Base-by-base conservation (phyloP, 23 red algal genomes). In the Gracilaria vermiculophylla region DNA sequence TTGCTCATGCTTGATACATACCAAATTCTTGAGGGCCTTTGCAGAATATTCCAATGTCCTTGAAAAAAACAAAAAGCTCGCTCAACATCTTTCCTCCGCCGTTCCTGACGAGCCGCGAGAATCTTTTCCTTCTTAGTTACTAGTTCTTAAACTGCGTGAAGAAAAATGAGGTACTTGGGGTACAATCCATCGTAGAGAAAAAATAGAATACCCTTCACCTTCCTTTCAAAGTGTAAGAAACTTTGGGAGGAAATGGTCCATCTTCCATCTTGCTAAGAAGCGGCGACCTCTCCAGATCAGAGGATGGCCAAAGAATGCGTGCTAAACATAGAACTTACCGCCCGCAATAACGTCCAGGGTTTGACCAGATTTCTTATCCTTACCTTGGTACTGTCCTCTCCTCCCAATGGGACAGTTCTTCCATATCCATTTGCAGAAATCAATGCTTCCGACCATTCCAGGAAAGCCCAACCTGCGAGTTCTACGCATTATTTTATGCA, bases 171-270 rank as follows among this genome's bases (percentile, higher is more conserved):
- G 5, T 15, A 73, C 67, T 73, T 73, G 5, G 67, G 67, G 54
- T 91, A 81, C 0, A 91, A 47, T 33, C 73, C 35, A 51, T 81
- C 87, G 56, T 52, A 23, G 29, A 91, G 87, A 50, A 31, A 91
- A 73, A 71, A 74, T 29, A 56, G 0, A 81, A 4, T 2, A 6
- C 13, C 5, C 61, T 34, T 23, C 42, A 5, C 40, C 23, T 48
- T 58, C 74, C 87, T 35, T 81, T 91, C 6, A 91, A 0, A 21
- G 49, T 33, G 35, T 53, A 81, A 3, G 2, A 2, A 21, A 91
- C 1, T 15, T 7, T 3, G 17, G 87, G 87, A 2, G 87, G 73
- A 33, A 80, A 81, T n/a, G 27, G 2, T n/a, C 75, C 41, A 52
- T 57, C 23, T 58, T 6, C 16, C 6, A 80, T 80, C 15, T 52